Percentiles rank a stretch among this genome's conserved stretches.
Conservation (phyloP, 768 basidiomycete genomes). For the Guyanaporus albipodus region DNA sequence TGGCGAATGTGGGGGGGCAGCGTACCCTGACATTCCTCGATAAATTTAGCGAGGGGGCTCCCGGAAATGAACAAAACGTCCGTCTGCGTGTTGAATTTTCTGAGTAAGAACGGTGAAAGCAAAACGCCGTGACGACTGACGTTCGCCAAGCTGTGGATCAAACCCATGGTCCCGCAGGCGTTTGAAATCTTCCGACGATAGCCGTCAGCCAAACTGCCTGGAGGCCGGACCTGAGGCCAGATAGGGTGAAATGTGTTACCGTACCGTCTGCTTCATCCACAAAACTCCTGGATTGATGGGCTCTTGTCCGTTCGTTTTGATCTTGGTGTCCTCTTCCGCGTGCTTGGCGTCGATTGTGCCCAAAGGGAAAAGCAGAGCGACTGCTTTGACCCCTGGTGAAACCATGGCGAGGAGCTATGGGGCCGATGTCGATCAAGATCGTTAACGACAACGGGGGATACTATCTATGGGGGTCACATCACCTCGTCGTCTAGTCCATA, state of each 20-base stretch:
- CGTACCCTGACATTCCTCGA: slow-evolving; percentile 58
- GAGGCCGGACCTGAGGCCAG: no score
- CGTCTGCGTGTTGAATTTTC: slow-evolving; percentile 40
- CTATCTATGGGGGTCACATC: slow-evolving; percentile 2
- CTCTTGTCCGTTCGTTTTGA: slow-evolving; percentile 43
- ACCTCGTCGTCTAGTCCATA: slow-evolving; percentile 72
- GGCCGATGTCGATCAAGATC: not conserved
- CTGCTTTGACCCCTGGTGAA: slow-evolving; percentile 71
- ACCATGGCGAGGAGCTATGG: slow-evolving; percentile 68
- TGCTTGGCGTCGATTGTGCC: slow-evolving; percentile 48
- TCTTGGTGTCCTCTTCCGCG: slow-evolving; percentile 55
- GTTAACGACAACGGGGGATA: not conserved
- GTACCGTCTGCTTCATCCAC: slow-evolving; percentile 91
- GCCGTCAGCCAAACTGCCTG: not conserved
- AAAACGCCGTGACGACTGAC: slow-evolving; percentile 38
- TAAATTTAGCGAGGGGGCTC: slow-evolving; percentile 63
- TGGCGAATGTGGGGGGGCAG: not conserved
- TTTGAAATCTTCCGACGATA: slow-evolving; percentile 56
- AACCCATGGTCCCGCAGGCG: slow-evolving; percentile 85
- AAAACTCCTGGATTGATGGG: slow-evolving; percentile 62
- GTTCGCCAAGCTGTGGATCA: slow-evolving; percentile 81
- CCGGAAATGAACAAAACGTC: slow-evolving; percentile 51
- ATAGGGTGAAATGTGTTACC: slow-evolving; percentile 17
- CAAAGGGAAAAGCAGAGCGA: slow-evolving; percentile 82
- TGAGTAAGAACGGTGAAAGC: slow-evolving; percentile 3